Evolutionary conservation across 2,329 filamentous ascomycete species (phyloP), one percentile per base, ranked within the genome.

Genomic region (Stachybotrys chartarum): DNA sequence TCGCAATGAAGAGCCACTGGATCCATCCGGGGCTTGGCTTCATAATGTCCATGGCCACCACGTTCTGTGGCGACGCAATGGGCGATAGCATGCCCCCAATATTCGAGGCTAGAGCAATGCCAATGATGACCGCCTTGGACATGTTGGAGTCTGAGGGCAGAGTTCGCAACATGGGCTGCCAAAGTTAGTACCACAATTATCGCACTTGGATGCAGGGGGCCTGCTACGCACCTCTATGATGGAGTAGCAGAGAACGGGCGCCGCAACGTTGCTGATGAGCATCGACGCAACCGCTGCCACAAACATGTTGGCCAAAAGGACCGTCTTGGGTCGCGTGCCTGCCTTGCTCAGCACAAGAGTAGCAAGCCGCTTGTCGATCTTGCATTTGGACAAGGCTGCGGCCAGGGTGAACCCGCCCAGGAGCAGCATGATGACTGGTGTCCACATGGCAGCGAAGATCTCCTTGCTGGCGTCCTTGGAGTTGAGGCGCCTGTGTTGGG

Each of bases 231-330:
- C 87, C 80, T 96, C 92, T 57, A 99, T 96, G 65, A 99, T 97
- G 18, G 91, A 96, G 72, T 95, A 97, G 77, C 94, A 99, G 44
- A 99, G 81, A 10, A 99, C 94, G 0, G 94, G 94, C 1, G 95
- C 93, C 1, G 94, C 94, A 31, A 99, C 95, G 63, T 99, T 99
- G 74, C 91, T 96, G 66, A 99, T 97, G 79, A 96, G 91, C 94
- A 99, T 99, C 64, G 91, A 97, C 8, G 95, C 88, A 70, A 99
- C 95, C 66, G 94, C 95, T 55, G 93, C 92, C 47, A 99, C 94
- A 64, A 97, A 92, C 94, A 99, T 99, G 74, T 93, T 97, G 54
- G 93, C 94, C n/a, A 99, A 74, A 5, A 99, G 79, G 4, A 99
- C 94, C 3, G 90, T 93, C 55, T 86, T 81, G 10, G 94, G 94